These are phyloP conservation scores for Mycena citricolor DNA, from an alignment of 1,284 basidiomycete genomes.

Conservation along the genomic window DNA sequence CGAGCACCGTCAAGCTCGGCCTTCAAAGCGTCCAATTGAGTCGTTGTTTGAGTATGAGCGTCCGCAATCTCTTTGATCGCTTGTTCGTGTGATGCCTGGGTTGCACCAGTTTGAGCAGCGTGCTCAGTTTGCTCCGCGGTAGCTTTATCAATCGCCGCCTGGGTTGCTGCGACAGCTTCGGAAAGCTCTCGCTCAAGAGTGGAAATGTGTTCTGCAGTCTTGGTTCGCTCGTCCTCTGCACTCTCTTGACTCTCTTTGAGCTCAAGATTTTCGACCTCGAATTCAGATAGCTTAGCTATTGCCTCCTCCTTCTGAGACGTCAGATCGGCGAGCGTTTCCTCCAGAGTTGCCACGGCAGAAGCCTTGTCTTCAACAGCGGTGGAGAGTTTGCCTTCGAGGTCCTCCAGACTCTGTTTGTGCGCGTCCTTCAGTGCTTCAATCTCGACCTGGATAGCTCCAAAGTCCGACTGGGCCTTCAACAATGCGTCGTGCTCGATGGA, in stretches of 20 bases:
- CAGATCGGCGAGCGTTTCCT: conserved; percentile 54
- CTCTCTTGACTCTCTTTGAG: conserved; percentile 69
- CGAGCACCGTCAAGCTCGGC: conserved; percentile 45
- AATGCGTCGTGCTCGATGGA: conserved; percentile 63
- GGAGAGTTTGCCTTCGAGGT: conserved; percentile 41
- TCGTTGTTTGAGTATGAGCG: conserved; percentile 45
- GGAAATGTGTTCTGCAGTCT: conserved; percentile 47
- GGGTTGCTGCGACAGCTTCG: conserved; percentile 46
- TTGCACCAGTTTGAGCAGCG: conserved; percentile 39
- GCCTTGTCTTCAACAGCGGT: conserved; percentile 39
- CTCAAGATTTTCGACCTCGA: conserved; percentile 80
- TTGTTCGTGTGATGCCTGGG: conserved; percentile 45
- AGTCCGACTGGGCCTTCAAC: conserved; percentile 60
- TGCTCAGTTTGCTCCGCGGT: conserved; percentile 51
- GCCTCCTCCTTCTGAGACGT: conserved; percentile 73
- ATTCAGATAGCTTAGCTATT: conserved; percentile 71
- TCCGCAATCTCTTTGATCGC: conserved; percentile 45
- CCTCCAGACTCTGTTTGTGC: conserved; percentile 49
- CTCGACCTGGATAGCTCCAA: conserved; percentile 58
- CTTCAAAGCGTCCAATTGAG: conserved; percentile 47
- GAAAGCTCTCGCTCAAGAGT: conserved; percentile 52
- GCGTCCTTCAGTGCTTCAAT: conserved; percentile 48
- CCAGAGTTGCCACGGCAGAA: conserved; percentile 44
- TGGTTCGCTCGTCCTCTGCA: conserved; percentile 56
- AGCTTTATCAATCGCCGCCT: conserved; percentile 52